Evolutionary conservation across 2,329 filamentous ascomycete genomes (phyloP), one percentile per base, ranked within the genome.

Genomic region (Davidsoniella virescens): DNA sequence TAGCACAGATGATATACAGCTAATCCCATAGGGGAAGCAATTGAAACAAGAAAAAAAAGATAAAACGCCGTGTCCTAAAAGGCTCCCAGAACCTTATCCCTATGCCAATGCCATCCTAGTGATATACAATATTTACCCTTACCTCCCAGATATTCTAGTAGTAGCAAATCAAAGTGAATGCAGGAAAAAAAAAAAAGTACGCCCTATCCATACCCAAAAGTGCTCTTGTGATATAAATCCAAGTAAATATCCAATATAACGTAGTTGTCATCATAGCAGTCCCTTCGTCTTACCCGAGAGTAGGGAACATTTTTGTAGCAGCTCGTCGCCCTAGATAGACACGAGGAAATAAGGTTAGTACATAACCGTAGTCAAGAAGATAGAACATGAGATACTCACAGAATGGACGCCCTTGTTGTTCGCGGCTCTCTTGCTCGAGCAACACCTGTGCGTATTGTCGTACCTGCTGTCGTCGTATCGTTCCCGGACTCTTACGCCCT

Each of bases 281-380:
- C 29, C 16, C 43, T 40, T 17, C 39, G 25, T 44, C 16, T 55
- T 42, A 58, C 23, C 53, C 49, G 33, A 66, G 63, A 18, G 65
- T 64, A 4, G 68, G 68, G 49, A 71, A 71, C 47, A 70, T 60
- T 41, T 67, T 69, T 36, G 64, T 62, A 49, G 68, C 59, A 48
- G 62, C 63, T 51, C 64, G 66, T 48, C 65, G 65, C 69, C 68
- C 68, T 70, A 49, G 2, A 25, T 70, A 49, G 2, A 25, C 4
- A 25, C 4, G 9, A 12, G 3, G 42, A n/a, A 23, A 23, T 8
- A 45, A 3, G 7, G n/a, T 33, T 16, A 12, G 18, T 38, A 38
- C 9, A 36, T 7, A 0, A 10, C 44, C 16, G 17, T 41, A 2
- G 20, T 4, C 10, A 14, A 23, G 5, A 18, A 40, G 14, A 17